Conservation (phyloP, 495 filamentous ascomycete genomes). For the Pseudevernia furfuracea region DNA sequence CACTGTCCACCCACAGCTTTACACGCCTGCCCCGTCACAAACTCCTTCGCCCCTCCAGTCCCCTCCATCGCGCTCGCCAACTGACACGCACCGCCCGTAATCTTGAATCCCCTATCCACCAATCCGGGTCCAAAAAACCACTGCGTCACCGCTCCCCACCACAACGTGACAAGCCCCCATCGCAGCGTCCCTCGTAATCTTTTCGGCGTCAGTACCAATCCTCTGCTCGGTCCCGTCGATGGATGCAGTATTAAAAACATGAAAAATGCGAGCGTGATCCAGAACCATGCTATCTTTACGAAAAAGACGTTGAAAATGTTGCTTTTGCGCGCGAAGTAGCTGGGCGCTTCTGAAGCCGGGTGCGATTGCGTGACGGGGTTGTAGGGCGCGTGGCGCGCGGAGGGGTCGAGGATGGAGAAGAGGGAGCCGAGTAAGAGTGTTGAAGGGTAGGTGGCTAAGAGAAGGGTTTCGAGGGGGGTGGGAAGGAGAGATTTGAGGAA, state of each 20-base stretch:
- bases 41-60: slow-evolving; percentile 32
- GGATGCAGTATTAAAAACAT: slow-evolving; percentile 53
- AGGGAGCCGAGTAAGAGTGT: slow-evolving; percentile 73
- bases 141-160: slow-evolving; percentile 79
- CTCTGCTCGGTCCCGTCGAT: slow-evolving; percentile 31
- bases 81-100: slow-evolving; percentile 78
- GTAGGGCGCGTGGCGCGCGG: slow-evolving; percentile 53
- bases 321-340: slow-evolving; percentile 86
- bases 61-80: slow-evolving; percentile 30
- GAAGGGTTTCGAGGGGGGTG: slow-evolving; percentile 52
- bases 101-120: slow-evolving; percentile 74
- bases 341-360: slow-evolving; percentile 52
- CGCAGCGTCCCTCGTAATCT: slow-evolving; percentile 49
- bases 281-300: slow-evolving; percentile 91
- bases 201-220: slow-evolving; percentile 32
- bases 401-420: slow-evolving; percentile 69
- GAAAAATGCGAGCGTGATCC: slow-evolving; percentile 66
- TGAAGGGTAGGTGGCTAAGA: slow-evolving; percentile 62
- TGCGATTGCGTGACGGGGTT: slow-evolving; percentile 49
- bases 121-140: slow-evolving; percentile 91
- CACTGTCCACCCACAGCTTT: slow-evolving; percentile 73
- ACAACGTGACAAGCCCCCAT: slow-evolving; percentile 61
- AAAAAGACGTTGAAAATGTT: slow-evolving; percentile 89
- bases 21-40: slow-evolving; percentile 71
- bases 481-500: slow-evolving; percentile 39